phyloP scores from a whole-genome alignment of 176 grass and related monocot genomes.

The Rhynchospora pubera region DNA sequence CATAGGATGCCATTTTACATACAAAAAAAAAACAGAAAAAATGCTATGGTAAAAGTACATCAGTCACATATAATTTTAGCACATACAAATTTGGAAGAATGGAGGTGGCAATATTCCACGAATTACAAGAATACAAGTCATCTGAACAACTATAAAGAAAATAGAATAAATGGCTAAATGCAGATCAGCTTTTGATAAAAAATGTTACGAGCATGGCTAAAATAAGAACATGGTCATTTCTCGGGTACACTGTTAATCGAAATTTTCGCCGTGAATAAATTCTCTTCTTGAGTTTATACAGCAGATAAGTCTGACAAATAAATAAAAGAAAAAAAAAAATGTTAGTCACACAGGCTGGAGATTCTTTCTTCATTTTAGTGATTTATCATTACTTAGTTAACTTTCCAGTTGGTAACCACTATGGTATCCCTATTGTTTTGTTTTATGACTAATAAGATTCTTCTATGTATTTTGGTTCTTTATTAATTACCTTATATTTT shows the following conservation, averaged over 20 bases:
- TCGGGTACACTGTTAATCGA: slow-evolving; percentile 76
- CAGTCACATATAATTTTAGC: background rate
- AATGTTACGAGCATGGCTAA: slow-evolving; percentile 70
- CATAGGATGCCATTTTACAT: no score
- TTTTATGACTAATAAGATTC: background rate
- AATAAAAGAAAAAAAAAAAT: background rate
- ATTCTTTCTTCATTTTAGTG: background rate
- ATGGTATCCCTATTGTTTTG: background rate
- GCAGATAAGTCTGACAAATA: slow-evolving; percentile 60
- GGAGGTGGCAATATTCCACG: background rate
- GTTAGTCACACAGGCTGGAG: background rate
- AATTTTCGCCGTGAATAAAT: slow-evolving; percentile 78
- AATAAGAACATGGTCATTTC: slow-evolving; percentile 65
- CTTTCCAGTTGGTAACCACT: background rate
- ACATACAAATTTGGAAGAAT: background rate
- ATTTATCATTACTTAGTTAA: background rate
- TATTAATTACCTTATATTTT: background rate
- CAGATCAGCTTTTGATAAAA: slow-evolving; percentile 39
- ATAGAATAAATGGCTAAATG: background rate
- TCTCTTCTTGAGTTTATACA: slow-evolving; percentile 75
- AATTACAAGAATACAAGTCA: background rate
- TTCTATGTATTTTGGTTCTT: background rate
- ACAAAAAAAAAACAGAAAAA: no score
- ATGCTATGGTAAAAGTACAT: no score
- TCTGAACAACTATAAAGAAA: background rate